phyloP scores from a whole-genome alignment of 2,329 filamentous ascomycete genomes.

The Paecilomyces sp. region DNA sequence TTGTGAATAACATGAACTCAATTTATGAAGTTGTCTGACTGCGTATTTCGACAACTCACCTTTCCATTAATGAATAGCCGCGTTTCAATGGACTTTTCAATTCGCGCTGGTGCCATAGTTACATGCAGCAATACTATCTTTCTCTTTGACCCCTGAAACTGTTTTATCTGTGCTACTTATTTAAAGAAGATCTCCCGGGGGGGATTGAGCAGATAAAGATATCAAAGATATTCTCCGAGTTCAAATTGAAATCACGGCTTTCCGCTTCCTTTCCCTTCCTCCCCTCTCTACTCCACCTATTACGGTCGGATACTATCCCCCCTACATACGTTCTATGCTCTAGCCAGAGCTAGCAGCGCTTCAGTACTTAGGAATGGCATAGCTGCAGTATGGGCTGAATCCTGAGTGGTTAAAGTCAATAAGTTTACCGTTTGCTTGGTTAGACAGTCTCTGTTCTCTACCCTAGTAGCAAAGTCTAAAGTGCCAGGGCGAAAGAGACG shows the following conservation, averaged over 20 bases:
- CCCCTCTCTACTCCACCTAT: background rate
- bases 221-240: background rate
- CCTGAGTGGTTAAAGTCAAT: too few relatives aligned
- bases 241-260: background rate
- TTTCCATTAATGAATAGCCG: slow-evolving; percentile 13
- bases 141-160: background rate
- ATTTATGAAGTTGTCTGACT: background rate
- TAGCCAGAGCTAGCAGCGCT: too few relatives aligned
- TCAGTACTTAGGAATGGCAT: too few relatives aligned
- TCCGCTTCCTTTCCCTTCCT: too few relatives aligned
- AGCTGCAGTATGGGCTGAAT: too few relatives aligned
- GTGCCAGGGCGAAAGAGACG: background rate
- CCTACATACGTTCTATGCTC: too few relatives aligned
- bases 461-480: background rate
- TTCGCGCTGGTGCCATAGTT: background rate
- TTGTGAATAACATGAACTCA: background rate
- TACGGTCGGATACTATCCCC: too few relatives aligned
- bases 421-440: too few relatives aligned
- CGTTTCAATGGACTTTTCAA: slow-evolving; percentile 8
- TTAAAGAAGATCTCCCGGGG: background rate
- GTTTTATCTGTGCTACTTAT: background rate
- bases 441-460: background rate
- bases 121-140: background rate
- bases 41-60: slow-evolving; percentile 2
- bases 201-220: background rate